Evolutionary conservation across 2,329 filamentous ascomycete genomes (phyloP), one percentile per base, ranked within the genome.

Genomic region (Phyllosticta citrichinensis): DNA sequence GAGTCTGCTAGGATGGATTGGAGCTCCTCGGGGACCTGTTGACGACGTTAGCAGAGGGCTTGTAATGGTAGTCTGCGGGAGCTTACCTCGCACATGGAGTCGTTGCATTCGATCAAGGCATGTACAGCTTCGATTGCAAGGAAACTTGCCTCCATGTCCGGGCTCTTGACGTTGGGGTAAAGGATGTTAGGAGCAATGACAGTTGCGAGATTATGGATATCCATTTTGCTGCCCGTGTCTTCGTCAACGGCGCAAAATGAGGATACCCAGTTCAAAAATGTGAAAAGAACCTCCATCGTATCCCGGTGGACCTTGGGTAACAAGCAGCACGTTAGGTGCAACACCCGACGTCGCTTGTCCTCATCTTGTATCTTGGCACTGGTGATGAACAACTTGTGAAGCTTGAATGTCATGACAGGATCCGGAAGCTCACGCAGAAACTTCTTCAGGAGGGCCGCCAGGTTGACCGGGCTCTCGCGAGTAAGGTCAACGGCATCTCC

Each of bases 171-270:
- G 63, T 79, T 84, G 65, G 87, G 89, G 67, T 89, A 92, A 12
- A 97, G 81, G 64, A 99, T 91, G 69, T 99, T 99, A 0, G 94
- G 94, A 5, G 93, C 92, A 74, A 99, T 97, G 64, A 99, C 94
- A 2, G 95, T 97, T 3, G 94, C 91, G 64, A 99, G 82, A 70
- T 99, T 99, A 78, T 96, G 91, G 58, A 96, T 89, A 72, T 99
- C 94, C 94, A 99, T 99, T 80, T 97, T 97, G 67, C 93, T 97
- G 25, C 94, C 94, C 22, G 88, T 89, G 72, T 99, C 94, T 69
- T 99, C 94, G 68, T 99, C 94, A 14, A 99, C 87, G 70, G 97
- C 92, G 64, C 95, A 93, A 79, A 99, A 99, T 1, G 92, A 96
- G 4, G 92, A 91, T 5, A 92, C 91, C 93, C 94, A 99, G 70